Evolutionary conservation across 306 rosid species (phyloP).

Genomic region (Sphenostylis stenocarpa): DNA sequence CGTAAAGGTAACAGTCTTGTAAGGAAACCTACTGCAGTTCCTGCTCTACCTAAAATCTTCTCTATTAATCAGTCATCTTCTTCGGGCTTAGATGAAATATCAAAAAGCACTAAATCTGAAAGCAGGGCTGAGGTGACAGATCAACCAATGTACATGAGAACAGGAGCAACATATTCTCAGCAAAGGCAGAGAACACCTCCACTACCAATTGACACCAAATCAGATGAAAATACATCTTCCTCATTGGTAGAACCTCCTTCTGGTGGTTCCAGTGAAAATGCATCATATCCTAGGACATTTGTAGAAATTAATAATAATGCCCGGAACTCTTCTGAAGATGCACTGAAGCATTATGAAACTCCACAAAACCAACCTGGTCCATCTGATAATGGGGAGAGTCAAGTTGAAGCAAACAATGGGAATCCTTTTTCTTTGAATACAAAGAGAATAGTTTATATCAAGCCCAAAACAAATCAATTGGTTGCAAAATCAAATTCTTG

Average conservation of each 20-base stretch:
- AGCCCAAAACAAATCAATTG: conserved; percentile 84
- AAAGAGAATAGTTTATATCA: conserved; percentile 67
- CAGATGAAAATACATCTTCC: conserved; percentile 48
- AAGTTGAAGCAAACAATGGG: conserved; percentile 46
- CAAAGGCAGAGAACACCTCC: conserved; percentile 51
- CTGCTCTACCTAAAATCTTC: conserved; percentile 49
- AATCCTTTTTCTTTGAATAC: conserved; percentile 43
- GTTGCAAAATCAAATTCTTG: conserved; percentile 71
- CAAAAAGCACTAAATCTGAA: conserved; percentile 45
- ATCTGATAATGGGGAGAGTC: conserved; percentile 46
- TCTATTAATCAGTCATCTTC: conserved; percentile 41
- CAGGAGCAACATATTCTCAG: conserved; percentile 36
- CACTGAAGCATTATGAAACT: conserved; percentile 38
- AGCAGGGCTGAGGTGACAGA: conserved; percentile 44
- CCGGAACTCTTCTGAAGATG: conserved; percentile 43
- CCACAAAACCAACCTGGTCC: conserved; percentile 49
- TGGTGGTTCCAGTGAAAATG: conserved; percentile 46
- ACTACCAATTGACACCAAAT: conserved; percentile 37
- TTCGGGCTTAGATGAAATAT: conserved; percentile 48
- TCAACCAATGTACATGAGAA: conserved; percentile 33
- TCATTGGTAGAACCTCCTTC: conserved; percentile 43
- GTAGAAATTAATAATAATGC: conserved; percentile 39
- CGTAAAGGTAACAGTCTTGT: conserved; percentile 96
- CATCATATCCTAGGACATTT: conserved; percentile 43
- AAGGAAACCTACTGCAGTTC: conserved; percentile 60